Conservation (phyloP, 768 basidiomycete genomes). For the Kondoa subrosea region DNA sequence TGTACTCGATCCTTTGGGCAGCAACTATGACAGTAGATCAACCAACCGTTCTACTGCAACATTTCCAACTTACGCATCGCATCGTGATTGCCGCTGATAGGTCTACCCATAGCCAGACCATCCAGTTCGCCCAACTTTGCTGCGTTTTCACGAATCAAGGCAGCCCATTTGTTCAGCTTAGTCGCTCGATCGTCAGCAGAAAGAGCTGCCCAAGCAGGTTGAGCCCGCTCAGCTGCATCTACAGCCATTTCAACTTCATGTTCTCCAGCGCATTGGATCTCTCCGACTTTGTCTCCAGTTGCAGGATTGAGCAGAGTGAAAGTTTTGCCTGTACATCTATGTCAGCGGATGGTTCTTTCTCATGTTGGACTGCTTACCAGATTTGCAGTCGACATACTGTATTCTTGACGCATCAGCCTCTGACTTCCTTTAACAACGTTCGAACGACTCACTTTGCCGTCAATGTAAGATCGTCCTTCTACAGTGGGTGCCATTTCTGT, state of each 20-base stretch:
- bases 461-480: background rate
- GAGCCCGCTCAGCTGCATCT: slow-evolving; percentile 10
- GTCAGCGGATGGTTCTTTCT: background rate
- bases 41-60: too few species aligned
- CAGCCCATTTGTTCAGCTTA: slow-evolving; percentile 13
- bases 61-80: too few species aligned
- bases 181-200: slow-evolving; percentile 11
- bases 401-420: background rate
- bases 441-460: background rate
- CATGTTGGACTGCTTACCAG: background rate
- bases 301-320: slow-evolving; percentile 18
- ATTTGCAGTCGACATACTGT: background rate
- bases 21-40: too few species aligned
- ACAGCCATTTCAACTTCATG: slow-evolving; percentile 11
- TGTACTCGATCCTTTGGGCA: slow-evolving; percentile 8
- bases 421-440: background rate
- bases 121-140: slow-evolving; percentile 9
- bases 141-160: slow-evolving; percentile 3
- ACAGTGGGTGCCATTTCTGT: background rate
- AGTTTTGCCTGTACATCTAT: background rate
- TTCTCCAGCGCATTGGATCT: slow-evolving; percentile 12
- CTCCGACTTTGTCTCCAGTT: slow-evolving; percentile 11
- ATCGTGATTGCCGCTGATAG: slow-evolving; percentile 9
- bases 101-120: slow-evolving; percentile 13
- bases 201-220: slow-evolving; percentile 15